phyloP scores from a whole-genome alignment of 345 rosid species.

The Cochlearia excelsa region DNA sequence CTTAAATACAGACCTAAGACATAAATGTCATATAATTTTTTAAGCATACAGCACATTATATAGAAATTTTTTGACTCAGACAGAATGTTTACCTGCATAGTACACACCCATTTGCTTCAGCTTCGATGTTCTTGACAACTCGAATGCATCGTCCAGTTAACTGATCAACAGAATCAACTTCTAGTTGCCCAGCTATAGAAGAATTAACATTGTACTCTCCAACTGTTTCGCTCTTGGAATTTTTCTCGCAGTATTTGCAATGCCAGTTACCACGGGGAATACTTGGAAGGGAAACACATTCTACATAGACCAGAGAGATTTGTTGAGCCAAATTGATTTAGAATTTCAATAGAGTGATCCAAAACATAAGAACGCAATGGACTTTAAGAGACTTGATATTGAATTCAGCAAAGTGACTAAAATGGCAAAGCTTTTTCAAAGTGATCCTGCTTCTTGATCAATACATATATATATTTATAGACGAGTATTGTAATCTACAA shows the following conservation, averaged over 20 bases:
- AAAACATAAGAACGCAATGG: slow-evolving; percentile 23
- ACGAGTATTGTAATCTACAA: slow-evolving; percentile 6
- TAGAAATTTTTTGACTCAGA: slow-evolving; percentile 14
- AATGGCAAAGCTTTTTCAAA: slow-evolving; percentile 10
- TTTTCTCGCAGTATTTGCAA: slow-evolving; percentile 76
- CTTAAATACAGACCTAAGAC: not conserved
- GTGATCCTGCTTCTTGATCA: slow-evolving; percentile 9
- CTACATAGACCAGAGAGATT: slow-evolving; percentile 46
- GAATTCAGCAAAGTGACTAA: slow-evolving; percentile 12
- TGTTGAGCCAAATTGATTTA: slow-evolving; percentile 3
- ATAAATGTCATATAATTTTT: not conserved
- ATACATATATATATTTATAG: slow-evolving; percentile 1
- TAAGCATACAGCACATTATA: slow-evolving; percentile 9
- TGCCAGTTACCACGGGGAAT: slow-evolving; percentile 86
- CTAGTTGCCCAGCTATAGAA: slow-evolving; percentile 76
- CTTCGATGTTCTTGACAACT: slow-evolving; percentile 68
- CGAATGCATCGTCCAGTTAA: slow-evolving; percentile 87
- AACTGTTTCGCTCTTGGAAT: slow-evolving; percentile 58
- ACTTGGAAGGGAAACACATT: slow-evolving; percentile 65
- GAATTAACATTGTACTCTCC: slow-evolving; percentile 66
- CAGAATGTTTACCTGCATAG: slow-evolving; percentile 68
- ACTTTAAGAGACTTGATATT: slow-evolving; percentile 16
- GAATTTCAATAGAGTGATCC: slow-evolving; percentile 16
- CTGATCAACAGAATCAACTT: slow-evolving; percentile 71
- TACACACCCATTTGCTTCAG: slow-evolving; percentile 82